Conservation (phyloP, 2,329 filamentous ascomycete genomes). For the Erysiphe pulchra region DNA sequence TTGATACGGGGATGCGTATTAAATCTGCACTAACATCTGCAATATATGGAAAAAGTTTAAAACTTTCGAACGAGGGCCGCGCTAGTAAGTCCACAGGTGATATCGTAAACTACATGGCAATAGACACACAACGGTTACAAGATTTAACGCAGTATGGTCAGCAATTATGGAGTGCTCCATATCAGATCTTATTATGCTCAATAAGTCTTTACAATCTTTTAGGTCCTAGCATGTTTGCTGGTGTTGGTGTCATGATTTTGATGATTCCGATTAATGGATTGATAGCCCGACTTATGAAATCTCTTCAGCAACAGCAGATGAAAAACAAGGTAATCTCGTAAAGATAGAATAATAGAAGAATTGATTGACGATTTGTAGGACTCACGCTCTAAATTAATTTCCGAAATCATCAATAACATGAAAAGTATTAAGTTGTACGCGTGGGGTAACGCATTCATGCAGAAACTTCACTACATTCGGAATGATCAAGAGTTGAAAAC, state of each 20-base stretch:
- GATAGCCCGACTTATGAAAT: slow-evolving; percentile 84
- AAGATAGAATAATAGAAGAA: neutral
- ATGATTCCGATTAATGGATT: slow-evolving; percentile 94
- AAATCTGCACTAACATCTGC: slow-evolving; percentile 73
- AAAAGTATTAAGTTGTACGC: slow-evolving; percentile 98
- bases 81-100: slow-evolving; percentile 79
- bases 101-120: slow-evolving; percentile 98
- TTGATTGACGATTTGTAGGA: slow-evolving; percentile 20
- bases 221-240: slow-evolving; percentile 83
- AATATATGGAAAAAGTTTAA: slow-evolving; percentile 80
- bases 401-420: slow-evolving; percentile 98
- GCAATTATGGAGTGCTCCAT: slow-evolving; percentile 87
- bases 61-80: slow-evolving; percentile 77
- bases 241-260: slow-evolving; percentile 79
- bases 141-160: slow-evolving; percentile 89
- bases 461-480: slow-evolving; percentile 82
- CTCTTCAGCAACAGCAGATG: slow-evolving; percentile 87
- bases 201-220: slow-evolving; percentile 85
- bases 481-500: slow-evolving; percentile 94
- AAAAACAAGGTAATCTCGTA: slow-evolving; percentile 47
- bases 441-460: slow-evolving; percentile 93
- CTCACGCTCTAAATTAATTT: slow-evolving; percentile 72
- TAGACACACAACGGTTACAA: slow-evolving; percentile 84
- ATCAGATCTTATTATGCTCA: slow-evolving; percentile 93
- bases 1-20: slow-evolving; percentile 90